A percentile compares a stretch with the other conserved stretches of the same genome.
phyloP scores from a whole-genome alignment of 2,329 filamentous ascomycete species.

The Fusarium tupiense region DNA sequence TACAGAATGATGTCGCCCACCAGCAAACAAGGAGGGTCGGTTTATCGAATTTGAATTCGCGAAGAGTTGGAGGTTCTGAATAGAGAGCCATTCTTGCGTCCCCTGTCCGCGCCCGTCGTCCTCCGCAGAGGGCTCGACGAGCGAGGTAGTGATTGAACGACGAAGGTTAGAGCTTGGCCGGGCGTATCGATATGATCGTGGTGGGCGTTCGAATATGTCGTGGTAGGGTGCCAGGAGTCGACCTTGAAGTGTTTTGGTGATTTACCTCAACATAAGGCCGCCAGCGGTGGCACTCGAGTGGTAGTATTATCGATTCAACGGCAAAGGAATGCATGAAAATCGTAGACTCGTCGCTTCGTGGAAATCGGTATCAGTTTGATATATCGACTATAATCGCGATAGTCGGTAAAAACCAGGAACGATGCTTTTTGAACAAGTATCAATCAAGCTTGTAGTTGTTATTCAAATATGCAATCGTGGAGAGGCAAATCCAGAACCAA shows the following conservation, averaged over 20 bases:
- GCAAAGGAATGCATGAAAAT: conserved; percentile 42
- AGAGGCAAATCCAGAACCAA: background rate
- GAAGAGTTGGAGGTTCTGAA: conserved; percentile 61
- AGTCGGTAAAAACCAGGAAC: background rate
- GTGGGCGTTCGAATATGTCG: conserved; percentile 20
- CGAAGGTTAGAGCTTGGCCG: conserved; percentile 21
- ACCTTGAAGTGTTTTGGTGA: conserved; percentile 12
- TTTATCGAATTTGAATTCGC: conserved; percentile 70
- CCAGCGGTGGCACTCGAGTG: conserved; percentile 31
- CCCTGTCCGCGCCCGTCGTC: conserved; percentile 64
- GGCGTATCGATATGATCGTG: background rate
- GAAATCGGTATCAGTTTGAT: background rate
- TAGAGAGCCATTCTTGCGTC: conserved; percentile 64
- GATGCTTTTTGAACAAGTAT: conserved; percentile 1
- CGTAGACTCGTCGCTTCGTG: background rate
- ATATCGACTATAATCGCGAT: background rate
- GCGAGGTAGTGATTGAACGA: conserved; percentile 48
- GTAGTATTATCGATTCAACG: conserved; percentile 18
- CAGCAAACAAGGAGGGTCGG: conserved; percentile 95
- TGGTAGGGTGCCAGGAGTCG: conserved; percentile 9
- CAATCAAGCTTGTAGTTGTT: background rate
- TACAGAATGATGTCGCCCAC: conserved; percentile 89
- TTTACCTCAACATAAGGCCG: conserved; percentile 40
- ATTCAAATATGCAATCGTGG: conserved; percentile 13
- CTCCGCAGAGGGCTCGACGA: conserved; percentile 69